These are phyloP conservation scores for Mycosphaerelloides madeirae DNA, from an alignment of 2,329 filamentous ascomycete species.

Conservation along the genomic window DNA sequence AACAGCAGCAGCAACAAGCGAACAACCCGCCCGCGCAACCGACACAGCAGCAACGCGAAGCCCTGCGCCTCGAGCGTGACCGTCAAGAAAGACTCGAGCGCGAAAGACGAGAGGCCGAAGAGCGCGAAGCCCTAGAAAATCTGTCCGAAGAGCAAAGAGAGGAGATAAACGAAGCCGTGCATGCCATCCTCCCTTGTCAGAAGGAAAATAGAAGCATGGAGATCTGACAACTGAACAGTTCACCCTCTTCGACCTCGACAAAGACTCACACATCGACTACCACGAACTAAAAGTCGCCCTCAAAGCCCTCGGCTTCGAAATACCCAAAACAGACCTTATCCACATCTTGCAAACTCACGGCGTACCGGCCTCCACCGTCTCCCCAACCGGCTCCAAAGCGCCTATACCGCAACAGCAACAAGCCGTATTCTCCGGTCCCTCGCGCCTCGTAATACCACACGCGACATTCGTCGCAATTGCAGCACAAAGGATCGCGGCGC, in stretches of 20 bases:
- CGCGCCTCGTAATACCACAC: slow-evolving; percentile 66
- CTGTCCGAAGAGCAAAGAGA: slow-evolving; percentile 85
- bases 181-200: background rate
- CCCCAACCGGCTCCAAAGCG: slow-evolving; percentile 50
- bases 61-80: slow-evolving; percentile 40
- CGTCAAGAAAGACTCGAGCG: slow-evolving; percentile 39
- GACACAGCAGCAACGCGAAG: slow-evolving; percentile 38
- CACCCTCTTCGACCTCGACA: slow-evolving; percentile 92
- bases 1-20: slow-evolving; percentile 7
- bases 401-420: slow-evolving; percentile 11
- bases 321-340: slow-evolving; percentile 80
- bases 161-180: slow-evolving; percentile 86
- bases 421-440: slow-evolving; percentile 40
- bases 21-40: slow-evolving; percentile 35
- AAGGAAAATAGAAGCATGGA: background rate
- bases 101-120: slow-evolving; percentile 39
- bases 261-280: slow-evolving; percentile 90
- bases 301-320: slow-evolving; percentile 89
- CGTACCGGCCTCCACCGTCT: slow-evolving; percentile 45
- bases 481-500: slow-evolving; percentile 70
- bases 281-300: slow-evolving; percentile 97
- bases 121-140: slow-evolving; percentile 46
- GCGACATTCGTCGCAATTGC: slow-evolving; percentile 68
- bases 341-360: slow-evolving; percentile 77
- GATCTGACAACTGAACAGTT: slow-evolving; percentile 55